Conservation (phyloP, 73 alveolate genomes). For the Tetrahymena thermophila region DNA sequence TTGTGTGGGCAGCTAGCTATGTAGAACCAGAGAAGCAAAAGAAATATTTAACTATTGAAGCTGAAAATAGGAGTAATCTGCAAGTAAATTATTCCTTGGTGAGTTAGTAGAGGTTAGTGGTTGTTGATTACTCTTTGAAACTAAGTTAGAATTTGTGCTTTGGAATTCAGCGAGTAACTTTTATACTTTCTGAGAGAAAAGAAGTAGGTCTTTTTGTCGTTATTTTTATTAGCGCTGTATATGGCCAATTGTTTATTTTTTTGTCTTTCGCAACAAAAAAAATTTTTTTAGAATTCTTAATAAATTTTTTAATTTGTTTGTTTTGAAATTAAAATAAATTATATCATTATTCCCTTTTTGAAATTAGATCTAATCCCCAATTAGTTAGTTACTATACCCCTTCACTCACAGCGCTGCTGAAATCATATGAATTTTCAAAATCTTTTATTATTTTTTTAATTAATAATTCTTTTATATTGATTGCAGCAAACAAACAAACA, state of each 20-base stretch:
- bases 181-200: neutral
- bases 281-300: neutral
- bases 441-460: neutral
- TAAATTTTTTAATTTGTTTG: neutral
- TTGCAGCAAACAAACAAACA: neutral
- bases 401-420: neutral
- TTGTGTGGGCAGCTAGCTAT: neutral
- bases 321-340: neutral
- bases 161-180: neutral
- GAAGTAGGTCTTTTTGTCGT: neutral
- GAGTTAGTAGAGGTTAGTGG: neutral
- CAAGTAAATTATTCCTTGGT: neutral
- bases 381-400: neutral
- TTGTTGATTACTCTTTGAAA: neutral
- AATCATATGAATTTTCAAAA: neutral
- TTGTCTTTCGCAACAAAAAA: slow-evolving; percentile 1
- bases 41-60: neutral
- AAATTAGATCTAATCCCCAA: neutral
- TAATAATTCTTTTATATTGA: neutral
- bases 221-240: neutral
- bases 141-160: neutral
- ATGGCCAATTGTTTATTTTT: neutral
- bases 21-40: neutral
- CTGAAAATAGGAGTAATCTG: neutral
- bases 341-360: neutral